Evolutionary conservation across 495 filamentous ascomycete genomes (phyloP), one percentile per base, ranked within the genome.

Genomic region (Annulohypoxylon maeteangense): DNA sequence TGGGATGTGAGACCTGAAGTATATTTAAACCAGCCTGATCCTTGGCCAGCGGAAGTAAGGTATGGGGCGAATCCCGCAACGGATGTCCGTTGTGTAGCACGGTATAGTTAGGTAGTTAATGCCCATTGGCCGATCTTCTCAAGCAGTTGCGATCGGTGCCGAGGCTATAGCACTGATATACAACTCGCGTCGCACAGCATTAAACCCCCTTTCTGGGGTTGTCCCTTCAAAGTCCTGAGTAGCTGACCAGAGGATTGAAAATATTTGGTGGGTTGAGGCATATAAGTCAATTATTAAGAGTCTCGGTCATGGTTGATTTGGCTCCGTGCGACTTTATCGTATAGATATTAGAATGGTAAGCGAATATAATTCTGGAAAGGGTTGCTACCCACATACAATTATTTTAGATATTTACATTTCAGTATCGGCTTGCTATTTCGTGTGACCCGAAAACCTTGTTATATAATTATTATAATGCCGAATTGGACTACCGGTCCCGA

Each of bases 71-170:
- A 23, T 48, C 45, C 45, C 18, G 45, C 10, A 8, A 4, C 47
- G 47, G 47, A 51, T 23, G 47, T 51, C 47, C 47, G 47, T 51
- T 51, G 12, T 11, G 47, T 51, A 11, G 14, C 47, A 51, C 47
- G 0, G 4, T 10, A 50, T n/a, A n/a, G n/a, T n/a, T n/a, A n/a
- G n/a, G n/a, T 51, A 23, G 2, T 48, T 48, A 48, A 23, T 12
- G 20, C 18, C 47, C 10, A 51, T 51, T 27, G 23, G 22, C 23
- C 12, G 12, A 4, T 8, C 8, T 29, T n/a, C 11, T 51, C n/a
- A 29, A 14, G 11, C 47, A 27, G 23, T 16, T 51, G 11, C 11
- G 23, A 25, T 51, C 47, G 47, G 47, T 23, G 4, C 47, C 47
- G 47, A 51, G 7, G 45, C 4, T 14, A 4, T 25, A 12, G 8